Base-by-base conservation (phyloP, 768 basidiomycete genomes). In the Leccinum uliginosum region DNA sequence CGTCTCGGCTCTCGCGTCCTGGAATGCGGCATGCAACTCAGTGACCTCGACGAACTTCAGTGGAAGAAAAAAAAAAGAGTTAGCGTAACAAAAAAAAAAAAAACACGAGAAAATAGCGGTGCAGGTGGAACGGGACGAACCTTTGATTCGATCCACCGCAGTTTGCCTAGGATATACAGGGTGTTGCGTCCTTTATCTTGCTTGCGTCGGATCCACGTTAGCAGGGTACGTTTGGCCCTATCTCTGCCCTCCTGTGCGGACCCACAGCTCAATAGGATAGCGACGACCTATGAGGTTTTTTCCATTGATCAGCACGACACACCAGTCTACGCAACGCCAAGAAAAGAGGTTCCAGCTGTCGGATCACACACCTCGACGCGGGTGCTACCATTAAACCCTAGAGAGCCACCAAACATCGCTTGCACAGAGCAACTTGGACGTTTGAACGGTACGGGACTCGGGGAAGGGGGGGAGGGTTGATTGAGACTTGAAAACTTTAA, bases 1-100 rank as follows among this genome's bases (percentile, higher is more conserved):
- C 0, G 70, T 72, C 34, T 56, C 52, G n/a, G 68, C 70, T 54
- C 71, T 68, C 3, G 71, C 71, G 23, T 67, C 68, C 27, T 65
- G 71, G 40, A 72, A 72, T 15, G 72, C 71, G 34, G 26, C 19
- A 35, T 72, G 70, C 0, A 72, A 40, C 27, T 61, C 59, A 7
- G 19, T 24, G 44, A 73, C 71, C 44, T 50, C 60, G 59, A 73
- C 66, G 55, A 72, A 72, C 72, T 71, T 53, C 14, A 46, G 23
- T 14, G 23, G 23, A 24, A 24, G 44, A 15, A 35, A 35, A 40
- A 14, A 21, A 10, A 23, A 24, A 12, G 44, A 46, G 12, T 46
- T 4, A 24, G 45, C 45, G 2, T 46, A 23, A 21, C 15, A 23
- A 15, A 19, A 35, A 34, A n/a, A n/a, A n/a, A n/a, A 14, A 35